These are phyloP conservation scores for Hymenoscyphus albidus DNA, from an alignment of 2,329 filamentous ascomycete genomes.

Conservation along the genomic window DNA sequence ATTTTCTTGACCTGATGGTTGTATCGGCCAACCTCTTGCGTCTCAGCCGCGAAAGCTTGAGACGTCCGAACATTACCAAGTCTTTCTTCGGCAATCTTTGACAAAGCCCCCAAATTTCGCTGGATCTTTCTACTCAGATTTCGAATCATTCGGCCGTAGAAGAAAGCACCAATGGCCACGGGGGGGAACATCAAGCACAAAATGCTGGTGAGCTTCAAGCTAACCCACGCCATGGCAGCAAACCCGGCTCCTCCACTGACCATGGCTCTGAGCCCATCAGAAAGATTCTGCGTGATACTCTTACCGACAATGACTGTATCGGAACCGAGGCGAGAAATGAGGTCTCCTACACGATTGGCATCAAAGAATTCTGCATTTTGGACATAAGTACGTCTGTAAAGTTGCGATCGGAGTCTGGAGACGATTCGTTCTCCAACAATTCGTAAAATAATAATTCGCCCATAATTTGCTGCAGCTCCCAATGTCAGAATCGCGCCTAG, in stretches of 20 bases:
- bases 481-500: slow-evolving; percentile 73
- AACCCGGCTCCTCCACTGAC: slow-evolving; percentile 91
- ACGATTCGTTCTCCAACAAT: slow-evolving; percentile 96
- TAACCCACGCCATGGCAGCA: slow-evolving; percentile 92
- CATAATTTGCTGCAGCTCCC: slow-evolving; percentile 88
- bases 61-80: slow-evolving; percentile 94
- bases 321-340: slow-evolving; percentile 91
- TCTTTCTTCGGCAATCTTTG: slow-evolving; percentile 97
- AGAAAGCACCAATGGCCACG: slow-evolving; percentile 82
- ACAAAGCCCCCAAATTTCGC: slow-evolving; percentile 85
- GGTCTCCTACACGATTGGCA: slow-evolving; percentile 90
- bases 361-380: slow-evolving; percentile 99
- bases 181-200: slow-evolving; percentile 85
- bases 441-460: slow-evolving; percentile 84
- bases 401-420: slow-evolving; percentile 77
- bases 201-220: slow-evolving; percentile 82
- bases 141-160: slow-evolving; percentile 86
- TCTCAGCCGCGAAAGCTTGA: slow-evolving; percentile 91
- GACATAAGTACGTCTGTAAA: slow-evolving; percentile 89
- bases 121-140: slow-evolving; percentile 91
- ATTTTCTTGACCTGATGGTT: slow-evolving; percentile 90
- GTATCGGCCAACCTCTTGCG: slow-evolving; percentile 85
- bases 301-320: slow-evolving; percentile 98
- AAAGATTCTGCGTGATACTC: slow-evolving; percentile 96
- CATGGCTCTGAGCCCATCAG: slow-evolving; percentile 85